phyloP scores from a whole-genome alignment of 2,329 filamentous ascomycete genomes.

The Phyllosticta citrichinensis region DNA sequence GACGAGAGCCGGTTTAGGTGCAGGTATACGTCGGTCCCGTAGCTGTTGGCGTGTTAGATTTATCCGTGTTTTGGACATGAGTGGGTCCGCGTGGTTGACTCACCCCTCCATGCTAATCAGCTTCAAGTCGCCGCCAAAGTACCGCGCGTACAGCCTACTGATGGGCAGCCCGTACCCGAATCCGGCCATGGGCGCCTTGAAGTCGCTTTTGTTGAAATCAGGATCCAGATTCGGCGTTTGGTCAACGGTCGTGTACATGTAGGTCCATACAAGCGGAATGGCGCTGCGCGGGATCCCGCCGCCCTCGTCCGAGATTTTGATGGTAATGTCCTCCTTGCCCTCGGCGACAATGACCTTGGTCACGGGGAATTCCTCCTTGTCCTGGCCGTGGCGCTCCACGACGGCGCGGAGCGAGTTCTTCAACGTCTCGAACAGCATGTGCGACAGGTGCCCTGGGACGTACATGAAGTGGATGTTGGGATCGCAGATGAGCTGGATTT shows the following conservation, averaged over 20 bases:
- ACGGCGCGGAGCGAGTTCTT: constrained; percentile 97
- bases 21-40: constrained; percentile 96
- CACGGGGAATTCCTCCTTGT: constrained; percentile 91
- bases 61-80: neutral
- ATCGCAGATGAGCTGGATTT: constrained; percentile 92
- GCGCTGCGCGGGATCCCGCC: constrained; percentile 87
- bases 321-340: constrained; percentile 96
- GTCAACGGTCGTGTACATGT: constrained; percentile 99
- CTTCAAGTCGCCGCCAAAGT: constrained; percentile 95
- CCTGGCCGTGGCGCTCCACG: constrained; percentile 87
- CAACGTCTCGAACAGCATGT: constrained; percentile 98
- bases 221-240: constrained; percentile 89
- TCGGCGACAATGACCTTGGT: constrained; percentile 97
- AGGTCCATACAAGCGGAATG: constrained; percentile 98
- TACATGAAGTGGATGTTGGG: constrained; percentile 98
- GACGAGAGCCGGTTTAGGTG: constrained; percentile 93
- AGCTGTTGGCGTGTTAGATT: constrained; percentile 44
- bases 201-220: constrained; percentile 97
- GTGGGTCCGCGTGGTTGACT: constrained; percentile 24
- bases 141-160: constrained; percentile 84
- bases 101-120: constrained; percentile 99
- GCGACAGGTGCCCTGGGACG: constrained; percentile 93
- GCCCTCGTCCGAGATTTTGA: constrained; percentile 95
- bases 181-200: constrained; percentile 98
- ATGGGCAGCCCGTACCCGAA: constrained; percentile 98